phyloP scores from a whole-genome alignment of 257 asterid genomes.

The Echites panduratus region DNA sequence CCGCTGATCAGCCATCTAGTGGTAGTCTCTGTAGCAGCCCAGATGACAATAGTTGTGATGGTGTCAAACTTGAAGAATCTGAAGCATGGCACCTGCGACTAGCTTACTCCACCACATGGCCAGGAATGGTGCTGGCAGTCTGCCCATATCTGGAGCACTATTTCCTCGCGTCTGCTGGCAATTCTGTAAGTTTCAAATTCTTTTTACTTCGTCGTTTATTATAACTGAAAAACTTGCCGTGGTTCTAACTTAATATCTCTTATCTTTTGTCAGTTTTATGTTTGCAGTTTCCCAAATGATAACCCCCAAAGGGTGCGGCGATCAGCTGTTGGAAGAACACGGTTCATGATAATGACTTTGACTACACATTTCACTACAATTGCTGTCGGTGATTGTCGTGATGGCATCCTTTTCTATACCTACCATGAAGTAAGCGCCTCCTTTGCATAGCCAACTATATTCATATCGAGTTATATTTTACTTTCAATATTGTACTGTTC shows the following conservation, averaged over 20 bases:
- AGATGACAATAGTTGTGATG: slow-evolving; percentile 71
- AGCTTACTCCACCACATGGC: slow-evolving; percentile 61
- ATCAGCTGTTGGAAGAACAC: slow-evolving; percentile 69
- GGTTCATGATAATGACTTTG: slow-evolving; percentile 74
- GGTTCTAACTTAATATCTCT: slow-evolving; percentile 1
- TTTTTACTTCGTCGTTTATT: background rate
- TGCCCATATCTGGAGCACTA: slow-evolving; percentile 80
- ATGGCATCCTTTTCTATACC: slow-evolving; percentile 81
- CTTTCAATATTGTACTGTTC: background rate
- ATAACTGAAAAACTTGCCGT: slow-evolving; percentile 4
- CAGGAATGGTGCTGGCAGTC: slow-evolving; percentile 84
- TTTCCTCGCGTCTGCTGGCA: slow-evolving; percentile 86
- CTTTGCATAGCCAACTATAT: background rate
- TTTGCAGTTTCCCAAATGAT: slow-evolving; percentile 75
- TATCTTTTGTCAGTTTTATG: slow-evolving; percentile 57
- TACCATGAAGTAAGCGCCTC: slow-evolving; percentile 71
- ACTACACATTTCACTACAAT: slow-evolving; percentile 81
- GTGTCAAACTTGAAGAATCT: slow-evolving; percentile 72
- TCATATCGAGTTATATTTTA: background rate
- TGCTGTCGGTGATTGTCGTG: slow-evolving; percentile 99
- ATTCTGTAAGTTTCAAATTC: slow-evolving; percentile 59
- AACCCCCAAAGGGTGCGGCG: slow-evolving; percentile 62
- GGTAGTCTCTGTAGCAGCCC: slow-evolving; percentile 83
- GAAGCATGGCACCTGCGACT: slow-evolving; percentile 75
- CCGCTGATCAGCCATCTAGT: slow-evolving; percentile 62